Conservation (phyloP, 2,329 filamentous ascomycete genomes). For the Aspergillus sp. region DNA sequence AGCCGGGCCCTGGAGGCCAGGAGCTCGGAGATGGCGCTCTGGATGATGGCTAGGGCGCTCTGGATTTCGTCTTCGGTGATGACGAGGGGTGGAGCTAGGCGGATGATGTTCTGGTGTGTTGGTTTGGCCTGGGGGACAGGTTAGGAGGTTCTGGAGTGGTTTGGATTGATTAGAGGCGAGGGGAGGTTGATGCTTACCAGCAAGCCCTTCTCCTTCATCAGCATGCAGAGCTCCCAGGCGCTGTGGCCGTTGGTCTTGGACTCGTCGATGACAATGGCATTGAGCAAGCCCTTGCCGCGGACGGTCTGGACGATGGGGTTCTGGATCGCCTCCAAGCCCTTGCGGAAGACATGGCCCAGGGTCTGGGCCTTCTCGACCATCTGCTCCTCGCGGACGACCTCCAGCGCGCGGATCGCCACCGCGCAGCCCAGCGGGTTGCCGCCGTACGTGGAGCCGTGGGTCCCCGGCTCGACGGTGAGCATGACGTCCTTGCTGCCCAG, state of each 20-base stretch:
- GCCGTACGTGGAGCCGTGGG: conserved; percentile 96
- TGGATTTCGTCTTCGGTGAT: conserved; percentile 83
- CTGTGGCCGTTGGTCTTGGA: conserved; percentile 71
- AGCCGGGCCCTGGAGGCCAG: conserved; percentile 51
- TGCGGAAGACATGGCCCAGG: conserved; percentile 73
- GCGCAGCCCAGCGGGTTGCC: conserved; percentile 94
- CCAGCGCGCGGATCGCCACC: conserved; percentile 86
- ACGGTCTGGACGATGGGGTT: conserved; percentile 73
- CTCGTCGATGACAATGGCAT: conserved; percentile 95
- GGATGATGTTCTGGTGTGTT: conserved; percentile 96
- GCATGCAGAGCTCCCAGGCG: conserved; percentile 92
- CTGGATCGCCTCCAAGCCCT: conserved; percentile 64
- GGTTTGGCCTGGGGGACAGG: conserved; percentile 96
- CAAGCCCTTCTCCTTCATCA: conserved; percentile 91
- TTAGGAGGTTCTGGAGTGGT: conserved; percentile 10
- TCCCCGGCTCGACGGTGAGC: conserved; percentile 91
- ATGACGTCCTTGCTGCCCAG: conserved; percentile 83
- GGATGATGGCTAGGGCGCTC: conserved; percentile 68
- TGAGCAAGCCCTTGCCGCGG: conserved; percentile 86
- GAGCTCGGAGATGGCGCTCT: conserved; percentile 70
- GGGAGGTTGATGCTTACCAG: conserved; percentile 52
- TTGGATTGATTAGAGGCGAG: not conserved
- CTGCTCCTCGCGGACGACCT: conserved; percentile 85
- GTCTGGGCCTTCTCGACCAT: conserved; percentile 74
- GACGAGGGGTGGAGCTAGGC: conserved; percentile 89